Conservation (phyloP, 2,329 filamentous ascomycete species). For the Stemphylium vesicarium region DNA sequence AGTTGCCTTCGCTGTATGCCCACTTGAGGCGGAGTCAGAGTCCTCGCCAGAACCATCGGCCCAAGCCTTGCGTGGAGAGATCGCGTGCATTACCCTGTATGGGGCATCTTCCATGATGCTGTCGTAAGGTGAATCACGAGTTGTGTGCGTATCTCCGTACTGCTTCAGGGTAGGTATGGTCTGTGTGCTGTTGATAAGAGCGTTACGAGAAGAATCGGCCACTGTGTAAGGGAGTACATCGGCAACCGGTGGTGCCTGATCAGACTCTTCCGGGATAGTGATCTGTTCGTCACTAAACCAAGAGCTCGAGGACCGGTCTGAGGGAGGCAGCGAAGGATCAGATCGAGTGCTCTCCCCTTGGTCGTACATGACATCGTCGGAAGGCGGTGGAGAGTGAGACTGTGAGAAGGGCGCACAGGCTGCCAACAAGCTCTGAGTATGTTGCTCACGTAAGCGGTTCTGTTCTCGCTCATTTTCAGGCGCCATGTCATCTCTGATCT, state of each 20-base stretch:
- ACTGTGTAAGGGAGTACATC: conserved; percentile 29
- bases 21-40: conserved; percentile 32
- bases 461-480: conserved; percentile 40
- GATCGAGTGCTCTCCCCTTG: conserved; percentile 19
- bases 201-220: conserved; percentile 45
- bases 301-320: conserved; percentile 26
- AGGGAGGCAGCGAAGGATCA: conserved; percentile 22
- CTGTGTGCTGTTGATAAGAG: conserved; percentile 54
- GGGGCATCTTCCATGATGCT: conserved; percentile 25
- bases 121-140: conserved; percentile 10
- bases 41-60: conserved; percentile 50
- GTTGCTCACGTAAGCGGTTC: conserved; percentile 45
- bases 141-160: conserved; percentile 10
- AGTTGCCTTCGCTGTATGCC: conserved; percentile 31
- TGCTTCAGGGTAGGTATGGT: conserved; percentile 45
- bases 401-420: conserved; percentile 15
- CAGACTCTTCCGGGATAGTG: conserved; percentile 25
- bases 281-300: conserved; percentile 25
- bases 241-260: conserved; percentile 8
- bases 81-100: conserved; percentile 8
- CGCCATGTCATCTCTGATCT: conserved; percentile 24
- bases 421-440: conserved; percentile 46
- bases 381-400: conserved; percentile 32
- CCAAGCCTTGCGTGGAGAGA: conserved; percentile 29
- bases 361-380: conserved; percentile 25